phyloP scores from a whole-genome alignment of 495 filamentous ascomycete genomes.

The Penicillium goetzii region DNA sequence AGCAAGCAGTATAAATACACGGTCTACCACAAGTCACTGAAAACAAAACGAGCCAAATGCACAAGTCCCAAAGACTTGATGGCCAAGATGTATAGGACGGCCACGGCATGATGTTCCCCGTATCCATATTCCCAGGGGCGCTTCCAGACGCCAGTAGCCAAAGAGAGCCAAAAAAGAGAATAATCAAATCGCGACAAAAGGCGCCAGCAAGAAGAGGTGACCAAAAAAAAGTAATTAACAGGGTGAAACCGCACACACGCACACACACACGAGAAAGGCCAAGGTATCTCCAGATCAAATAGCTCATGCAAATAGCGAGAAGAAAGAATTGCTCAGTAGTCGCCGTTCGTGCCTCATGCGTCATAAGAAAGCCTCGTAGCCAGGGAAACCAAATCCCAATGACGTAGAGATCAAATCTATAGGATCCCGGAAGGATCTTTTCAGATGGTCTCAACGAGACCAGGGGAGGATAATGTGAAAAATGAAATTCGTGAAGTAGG shows the following conservation, averaged over 20 bases:
- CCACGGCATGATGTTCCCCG: slow-evolving; percentile 10
- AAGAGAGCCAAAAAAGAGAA: neutral
- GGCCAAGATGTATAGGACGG: neutral
- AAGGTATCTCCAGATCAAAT: slow-evolving; percentile 19
- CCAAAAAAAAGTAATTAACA: slow-evolving; percentile 8
- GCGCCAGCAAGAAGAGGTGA: slow-evolving; percentile 9
- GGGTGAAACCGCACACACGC: neutral
- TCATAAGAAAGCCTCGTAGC: slow-evolving; percentile 23
- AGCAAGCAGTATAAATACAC: slow-evolving; percentile 37
- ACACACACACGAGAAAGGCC: neutral
- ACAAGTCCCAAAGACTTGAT: neutral
- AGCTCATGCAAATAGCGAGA: slow-evolving; percentile 12
- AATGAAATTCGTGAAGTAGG: slow-evolving; percentile 29
- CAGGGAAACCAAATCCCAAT: neutral
- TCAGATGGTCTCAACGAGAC: slow-evolving; percentile 11
- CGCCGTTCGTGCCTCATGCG: slow-evolving; percentile 31
- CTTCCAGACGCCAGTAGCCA: slow-evolving; percentile 20
- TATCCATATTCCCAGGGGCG: slow-evolving; percentile 7
- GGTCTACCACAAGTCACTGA: slow-evolving; percentile 34
- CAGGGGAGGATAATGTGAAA: slow-evolving; percentile 7
- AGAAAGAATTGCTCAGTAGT: slow-evolving; percentile 21
- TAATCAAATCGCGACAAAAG: neutral
- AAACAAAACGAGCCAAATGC: slow-evolving; percentile 16
- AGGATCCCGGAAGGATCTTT: slow-evolving; percentile 17
- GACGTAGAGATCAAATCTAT: slow-evolving; percentile 21